Percentiles rank a stretch among this genome's conserved stretches.
Evolutionary conservation across 1,139 yeast genomes (phyloP).

Genomic region (Barnettozyma hawaiiensis): DNA sequence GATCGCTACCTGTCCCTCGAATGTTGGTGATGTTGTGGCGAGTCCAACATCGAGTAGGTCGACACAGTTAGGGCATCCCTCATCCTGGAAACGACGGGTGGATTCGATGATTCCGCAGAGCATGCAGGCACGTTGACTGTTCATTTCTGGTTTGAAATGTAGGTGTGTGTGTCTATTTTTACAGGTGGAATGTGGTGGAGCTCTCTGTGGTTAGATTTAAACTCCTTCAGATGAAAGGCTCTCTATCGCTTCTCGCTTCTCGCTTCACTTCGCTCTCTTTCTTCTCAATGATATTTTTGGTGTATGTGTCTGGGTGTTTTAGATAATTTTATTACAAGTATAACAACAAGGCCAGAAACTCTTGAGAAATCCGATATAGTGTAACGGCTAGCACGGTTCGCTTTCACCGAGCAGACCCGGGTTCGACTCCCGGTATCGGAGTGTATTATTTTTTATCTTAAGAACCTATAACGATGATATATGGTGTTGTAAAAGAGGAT

Average conservation of each 20-base stretch:
- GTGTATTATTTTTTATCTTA: constrained; percentile 29
- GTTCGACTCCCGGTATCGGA: constrained; percentile 83
- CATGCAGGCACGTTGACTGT: constrained; percentile 88
- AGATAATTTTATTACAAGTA: neutral
- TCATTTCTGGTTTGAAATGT: constrained; percentile 8
- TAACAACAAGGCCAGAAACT: neutral
- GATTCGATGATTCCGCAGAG: constrained; percentile 90
- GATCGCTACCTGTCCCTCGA: constrained; percentile 91
- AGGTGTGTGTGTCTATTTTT: no score
- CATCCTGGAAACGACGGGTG: constrained; percentile 55
- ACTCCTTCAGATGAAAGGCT: neutral
- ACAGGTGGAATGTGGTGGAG: neutral
- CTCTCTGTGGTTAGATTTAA: neutral
- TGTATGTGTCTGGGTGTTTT: neutral
- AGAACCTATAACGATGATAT: neutral
- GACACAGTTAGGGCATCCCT: constrained; percentile 98
- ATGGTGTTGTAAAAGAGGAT: neutral
- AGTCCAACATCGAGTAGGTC: constrained; percentile 79
- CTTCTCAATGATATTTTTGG: neutral
- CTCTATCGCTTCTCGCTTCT: neutral
- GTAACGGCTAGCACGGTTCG: constrained; percentile 82
- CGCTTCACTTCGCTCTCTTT: no score
- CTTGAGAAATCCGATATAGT: constrained; percentile 52
- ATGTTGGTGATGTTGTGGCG: constrained; percentile 86
- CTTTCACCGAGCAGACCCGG: constrained; percentile 81